Percentiles rank a stretch among this genome's conserved stretches.
phyloP scores from a whole-genome alignment of 495 filamentous ascomycete genomes.

The Penicillium cosmopolitanum region DNA sequence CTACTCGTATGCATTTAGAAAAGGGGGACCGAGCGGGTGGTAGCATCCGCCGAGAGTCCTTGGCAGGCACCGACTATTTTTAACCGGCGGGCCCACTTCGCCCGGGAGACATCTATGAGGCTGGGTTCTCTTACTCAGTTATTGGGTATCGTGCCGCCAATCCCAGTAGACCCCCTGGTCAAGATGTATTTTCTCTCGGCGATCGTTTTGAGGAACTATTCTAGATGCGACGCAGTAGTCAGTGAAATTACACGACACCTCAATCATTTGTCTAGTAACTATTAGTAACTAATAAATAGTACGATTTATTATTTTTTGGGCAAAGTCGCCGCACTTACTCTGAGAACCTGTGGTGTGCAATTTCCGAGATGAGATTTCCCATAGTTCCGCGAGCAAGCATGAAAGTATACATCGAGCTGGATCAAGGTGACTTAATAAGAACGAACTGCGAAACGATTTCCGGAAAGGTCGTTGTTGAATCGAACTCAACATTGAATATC shows the following conservation, averaged over 20 bases:
- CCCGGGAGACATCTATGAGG: too few relatives aligned
- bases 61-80: not conserved
- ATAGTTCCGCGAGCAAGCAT: not conserved
- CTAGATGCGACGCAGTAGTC: not conserved
- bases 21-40: not conserved
- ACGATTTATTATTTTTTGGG: not conserved
- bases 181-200: not conserved
- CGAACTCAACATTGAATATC: not conserved
- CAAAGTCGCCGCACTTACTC: not conserved
- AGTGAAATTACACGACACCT: too few relatives aligned
- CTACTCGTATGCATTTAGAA: not conserved
- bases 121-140: not conserved
- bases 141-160: not conserved
- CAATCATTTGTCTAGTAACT: not conserved
- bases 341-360: not conserved
- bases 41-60: not conserved
- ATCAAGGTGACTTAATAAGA: not conserved
- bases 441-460: not conserved
- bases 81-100: not conserved
- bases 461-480: not conserved
- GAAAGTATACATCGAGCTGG: not conserved
- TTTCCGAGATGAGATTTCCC: not conserved
- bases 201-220: not conserved
- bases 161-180: not conserved
- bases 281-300: not conserved